A percentile compares a stretch with the other conserved stretches of the same genome.
Evolutionary conservation across 2,329 filamentous ascomycete genomes (phyloP).

Genomic region (Colletotrichum incanum): DNA sequence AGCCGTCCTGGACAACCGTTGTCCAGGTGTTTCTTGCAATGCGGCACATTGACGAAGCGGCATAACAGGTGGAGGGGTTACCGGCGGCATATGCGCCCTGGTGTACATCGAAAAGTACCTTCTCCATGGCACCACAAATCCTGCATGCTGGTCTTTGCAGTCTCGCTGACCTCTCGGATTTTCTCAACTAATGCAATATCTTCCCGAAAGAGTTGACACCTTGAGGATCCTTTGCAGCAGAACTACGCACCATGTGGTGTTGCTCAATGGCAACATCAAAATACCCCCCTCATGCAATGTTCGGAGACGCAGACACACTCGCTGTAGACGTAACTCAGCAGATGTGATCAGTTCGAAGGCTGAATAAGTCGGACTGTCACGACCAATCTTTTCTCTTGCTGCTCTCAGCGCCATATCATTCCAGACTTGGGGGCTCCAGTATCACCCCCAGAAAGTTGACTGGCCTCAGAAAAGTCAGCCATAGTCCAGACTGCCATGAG

Average conservation of each 20-base stretch:
- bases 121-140: constrained; percentile 27
- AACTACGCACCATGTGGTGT: constrained; percentile 15
- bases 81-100: constrained; percentile 16
- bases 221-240: constrained; percentile 30
- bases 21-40: background rate
- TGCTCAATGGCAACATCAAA: constrained; percentile 7
- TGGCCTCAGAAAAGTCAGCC: too few relatives aligned
- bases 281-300: constrained; percentile 22
- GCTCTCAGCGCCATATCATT: background rate
- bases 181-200: constrained; percentile 35
- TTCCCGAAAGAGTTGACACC: constrained; percentile 28
- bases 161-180: constrained; percentile 33
- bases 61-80: background rate
- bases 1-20: background rate
- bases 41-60: constrained; percentile 11
- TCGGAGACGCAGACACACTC: constrained; percentile 18
- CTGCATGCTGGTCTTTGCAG: constrained; percentile 34
- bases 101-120: constrained; percentile 33
- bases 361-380: background rate
- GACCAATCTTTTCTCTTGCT: background rate
- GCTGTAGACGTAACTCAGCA: constrained; percentile 1
- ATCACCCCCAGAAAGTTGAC: background rate
- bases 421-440: background rate
- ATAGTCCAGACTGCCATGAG: too few relatives aligned
- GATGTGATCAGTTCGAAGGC: background rate